Base-by-base conservation (phyloP, 2,329 filamentous ascomycete genomes). In the Myrmaecium sp. region DNA sequence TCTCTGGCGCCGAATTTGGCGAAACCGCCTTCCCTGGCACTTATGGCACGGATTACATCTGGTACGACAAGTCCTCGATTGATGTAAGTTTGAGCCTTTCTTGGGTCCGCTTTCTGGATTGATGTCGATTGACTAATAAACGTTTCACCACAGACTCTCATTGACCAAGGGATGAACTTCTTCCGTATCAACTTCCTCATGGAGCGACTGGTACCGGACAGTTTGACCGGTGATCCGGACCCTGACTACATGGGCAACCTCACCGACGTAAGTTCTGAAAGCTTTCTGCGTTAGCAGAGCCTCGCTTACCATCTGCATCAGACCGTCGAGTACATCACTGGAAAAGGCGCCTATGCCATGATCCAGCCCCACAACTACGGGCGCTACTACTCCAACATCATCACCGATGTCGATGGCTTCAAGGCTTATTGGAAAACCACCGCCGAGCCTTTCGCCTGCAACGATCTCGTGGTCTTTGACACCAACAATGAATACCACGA, bases 1-100 rank as follows among this genome's bases (percentile, higher is more conserved):
- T 72, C 41, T 62, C 66, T 12, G 67, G 69, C 21, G 70, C 68
- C 25, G 74, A 79, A 43, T 79, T 78, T 30, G 73, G 72, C 14
- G 50, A 64, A 31, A 50, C 41, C 11, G 59, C 50, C 20, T 57
- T 68, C 20, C 72, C 74, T 0, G 73, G 73, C 11, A 43, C 44
- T 0, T 63, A 64, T 40, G 64, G 62, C 34, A 72, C 47, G 7
- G 63, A 78, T 37, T 79, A 66, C 47, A 71, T 51, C 33, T 79
- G 70, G 57, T 71, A 72, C 2, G 58, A 66, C 25, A 46, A 59
- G 10, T 46, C 51, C 4, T 49, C 51, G 5, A 50, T 58, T 31
- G 49, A 58, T 26, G 40, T 42, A 32, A 30, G 37, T 28, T 10
- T 9, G 10, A n/a, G 3, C 11, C n/a, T n/a, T n/a, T n/a, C n/a